A percentile compares a stretch with the other conserved stretches of the same genome.
Conservation (phyloP, 2,329 filamentous ascomycete genomes). For the Paraconiothyrium brasiliense region DNA sequence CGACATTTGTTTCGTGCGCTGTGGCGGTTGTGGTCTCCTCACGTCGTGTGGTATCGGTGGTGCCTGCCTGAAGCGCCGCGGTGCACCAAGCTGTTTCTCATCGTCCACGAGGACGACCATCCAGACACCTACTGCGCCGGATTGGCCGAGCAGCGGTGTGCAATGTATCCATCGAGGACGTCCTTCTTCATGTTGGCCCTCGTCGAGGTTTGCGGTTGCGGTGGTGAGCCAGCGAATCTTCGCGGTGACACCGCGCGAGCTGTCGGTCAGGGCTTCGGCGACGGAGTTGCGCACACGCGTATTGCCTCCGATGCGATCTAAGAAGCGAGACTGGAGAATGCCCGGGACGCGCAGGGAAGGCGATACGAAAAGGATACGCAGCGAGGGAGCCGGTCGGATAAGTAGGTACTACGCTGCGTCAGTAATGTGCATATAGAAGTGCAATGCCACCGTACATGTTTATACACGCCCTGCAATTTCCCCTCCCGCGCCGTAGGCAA, state of each 20-base stretch:
- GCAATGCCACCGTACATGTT: conserved; percentile 59
- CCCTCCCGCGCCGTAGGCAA: conserved; percentile 33
- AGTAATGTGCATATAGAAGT: neutral
- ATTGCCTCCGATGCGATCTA: conserved; percentile 60
- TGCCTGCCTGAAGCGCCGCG: conserved; percentile 41
- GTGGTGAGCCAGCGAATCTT: conserved; percentile 73
- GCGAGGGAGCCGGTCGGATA: conserved; percentile 57
- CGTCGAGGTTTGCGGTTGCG: conserved; percentile 45
- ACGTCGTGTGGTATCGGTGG: conserved; percentile 42
- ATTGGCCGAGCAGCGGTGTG: conserved; percentile 74
- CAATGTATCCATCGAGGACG: conserved; percentile 79
- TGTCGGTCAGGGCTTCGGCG: conserved; percentile 69
- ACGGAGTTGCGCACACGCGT: conserved; percentile 63
- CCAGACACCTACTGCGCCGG: conserved; percentile 77
- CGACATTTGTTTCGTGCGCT: neutral
- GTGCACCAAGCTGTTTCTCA: conserved; percentile 34
- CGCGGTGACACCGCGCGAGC: conserved; percentile 73
- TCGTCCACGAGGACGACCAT: conserved; percentile 78
- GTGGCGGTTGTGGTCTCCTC: conserved; percentile 14
- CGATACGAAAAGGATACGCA: conserved; percentile 61
- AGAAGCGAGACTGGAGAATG: conserved; percentile 59
- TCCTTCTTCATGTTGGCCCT: conserved; percentile 62
- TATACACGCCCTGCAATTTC: conserved; percentile 61
- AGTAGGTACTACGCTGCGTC: conserved; percentile 54
- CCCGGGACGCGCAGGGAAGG: conserved; percentile 60